Base-by-base conservation (phyloP, 306 rosid species). In the Astragalus glycyphyllos region DNA sequence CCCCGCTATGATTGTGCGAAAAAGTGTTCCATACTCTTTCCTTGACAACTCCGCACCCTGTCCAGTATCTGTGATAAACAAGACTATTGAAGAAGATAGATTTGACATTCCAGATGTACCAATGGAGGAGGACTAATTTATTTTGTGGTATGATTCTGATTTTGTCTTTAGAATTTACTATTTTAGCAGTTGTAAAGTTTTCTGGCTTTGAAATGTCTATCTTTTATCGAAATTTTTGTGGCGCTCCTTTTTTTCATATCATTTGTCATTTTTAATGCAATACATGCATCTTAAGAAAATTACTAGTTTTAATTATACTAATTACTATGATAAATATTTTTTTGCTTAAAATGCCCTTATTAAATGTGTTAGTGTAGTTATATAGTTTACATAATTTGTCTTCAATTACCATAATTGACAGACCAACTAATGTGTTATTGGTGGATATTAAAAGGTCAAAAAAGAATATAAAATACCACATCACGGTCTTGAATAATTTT, bases 71-170 rank as follows among this genome's bases (percentile, higher is more conserved):
- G 85, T 93, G 71, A 81, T 86, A 65, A 86, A 81, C 73, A 92
- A 80, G 71, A 77, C 93, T 63, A 85, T 86, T 49, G 91, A 90
- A 82, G 98, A 93, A 75, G 89, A 90, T 70, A 85, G 89, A 81
- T 87, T 84, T 42, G 88, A 93, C 73, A 82, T 93, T 83, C 98
- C 97, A 68, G 87, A 82, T 8, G 93, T 93, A 50, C 96, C 97
- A n/a, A 93, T 93, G 98, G 98, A 93, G 73, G 87, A 86, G 61
- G 83, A 79, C 75, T 84, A 56, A 78, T 72, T 54, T 64, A 41
- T 32, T 10, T 42, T 54, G 48, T 8, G 85, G 89, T 84, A 85
- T 79, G 83, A 26, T 48, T 68, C 79, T 55, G 53, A 46, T 51
- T 29, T 26, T 70, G n/a, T 15, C 51, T 47, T 40, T 54, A 38